Evolutionary conservation across 306 rosid species (phyloP).

Genomic region (Prunus armeniaca): DNA sequence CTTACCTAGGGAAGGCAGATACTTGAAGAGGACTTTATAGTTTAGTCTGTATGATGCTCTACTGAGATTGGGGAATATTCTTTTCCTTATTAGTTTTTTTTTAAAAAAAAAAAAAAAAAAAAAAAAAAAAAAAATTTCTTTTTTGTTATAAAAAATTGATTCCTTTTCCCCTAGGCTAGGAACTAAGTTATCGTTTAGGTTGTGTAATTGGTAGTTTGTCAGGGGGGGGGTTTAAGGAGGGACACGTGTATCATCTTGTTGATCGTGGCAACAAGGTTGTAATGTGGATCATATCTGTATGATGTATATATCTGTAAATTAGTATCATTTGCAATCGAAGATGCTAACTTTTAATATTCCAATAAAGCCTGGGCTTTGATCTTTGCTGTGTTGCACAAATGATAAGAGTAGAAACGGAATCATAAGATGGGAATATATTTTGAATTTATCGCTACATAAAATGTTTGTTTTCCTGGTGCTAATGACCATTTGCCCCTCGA

Average conservation of each 20-base stretch:
- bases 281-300: slow-evolving; percentile 53
- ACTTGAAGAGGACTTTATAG: slow-evolving; percentile 36
- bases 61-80: slow-evolving; percentile 33
- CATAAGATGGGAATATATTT: not conserved
- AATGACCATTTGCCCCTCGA: no score
- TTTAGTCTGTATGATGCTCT: slow-evolving; percentile 39
- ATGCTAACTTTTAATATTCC: slow-evolving; percentile 22
- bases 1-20: slow-evolving; percentile 52
- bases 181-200: slow-evolving; percentile 35
- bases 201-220: slow-evolving; percentile 47
- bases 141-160: not conserved
- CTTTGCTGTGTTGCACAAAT: not conserved
- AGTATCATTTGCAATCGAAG: slow-evolving; percentile 42
- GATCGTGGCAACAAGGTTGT: slow-evolving; percentile 42
- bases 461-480: no score
- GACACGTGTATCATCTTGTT: slow-evolving; percentile 43
- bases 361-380: no score
- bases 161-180: slow-evolving; percentile 33
- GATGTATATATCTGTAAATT: slow-evolving; percentile 69
- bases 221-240: slow-evolving; percentile 18
- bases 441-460: no score
- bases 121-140: slow-evolving; percentile 8
- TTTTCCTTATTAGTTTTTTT: slow-evolving; percentile 32
- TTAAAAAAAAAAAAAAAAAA: not conserved
- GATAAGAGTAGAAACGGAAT: not conserved